Conservation (phyloP, 208 protist species). For the Tritrichomonas musculus region DNA sequence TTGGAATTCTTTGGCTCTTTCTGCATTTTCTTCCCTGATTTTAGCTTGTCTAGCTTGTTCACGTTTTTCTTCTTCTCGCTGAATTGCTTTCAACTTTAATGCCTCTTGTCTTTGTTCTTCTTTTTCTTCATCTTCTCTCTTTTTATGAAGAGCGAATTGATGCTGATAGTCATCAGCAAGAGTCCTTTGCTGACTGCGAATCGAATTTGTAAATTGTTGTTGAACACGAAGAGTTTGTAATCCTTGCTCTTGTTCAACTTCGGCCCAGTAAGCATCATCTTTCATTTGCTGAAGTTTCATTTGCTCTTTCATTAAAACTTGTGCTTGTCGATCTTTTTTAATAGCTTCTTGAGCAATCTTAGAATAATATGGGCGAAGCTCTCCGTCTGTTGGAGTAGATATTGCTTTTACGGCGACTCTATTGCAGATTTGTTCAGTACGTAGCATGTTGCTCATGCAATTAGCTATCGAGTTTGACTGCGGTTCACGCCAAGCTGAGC, state of each 20-base stretch:
- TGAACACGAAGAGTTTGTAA: not conserved
- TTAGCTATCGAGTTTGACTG: not conserved
- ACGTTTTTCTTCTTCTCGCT: not conserved
- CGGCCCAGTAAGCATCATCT: not conserved
- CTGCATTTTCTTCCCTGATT: not conserved
- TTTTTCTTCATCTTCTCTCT: not conserved
- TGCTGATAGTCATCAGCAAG: not conserved
- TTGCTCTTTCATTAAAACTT: not conserved
- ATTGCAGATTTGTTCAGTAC: not conserved
- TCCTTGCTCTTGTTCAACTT: not conserved
- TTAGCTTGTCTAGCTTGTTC: not conserved
- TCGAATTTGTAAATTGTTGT: not conserved
- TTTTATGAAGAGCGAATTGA: not conserved
- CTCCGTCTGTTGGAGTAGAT: not conserved
- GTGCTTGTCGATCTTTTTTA: not conserved
- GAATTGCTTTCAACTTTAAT: not conserved
- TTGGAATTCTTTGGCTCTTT: not conserved
- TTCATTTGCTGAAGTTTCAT: not conserved
- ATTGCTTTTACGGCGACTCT: not conserved
- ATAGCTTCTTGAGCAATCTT: not conserved
- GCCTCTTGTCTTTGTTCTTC: not conserved
- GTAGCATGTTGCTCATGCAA: not conserved
- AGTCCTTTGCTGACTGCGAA: not conserved
- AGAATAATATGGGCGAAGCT: not conserved
- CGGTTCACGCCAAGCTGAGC: not conserved